Base-by-base conservation (phyloP, 441 rosid genomes). In the Erodium texanum region DNA sequence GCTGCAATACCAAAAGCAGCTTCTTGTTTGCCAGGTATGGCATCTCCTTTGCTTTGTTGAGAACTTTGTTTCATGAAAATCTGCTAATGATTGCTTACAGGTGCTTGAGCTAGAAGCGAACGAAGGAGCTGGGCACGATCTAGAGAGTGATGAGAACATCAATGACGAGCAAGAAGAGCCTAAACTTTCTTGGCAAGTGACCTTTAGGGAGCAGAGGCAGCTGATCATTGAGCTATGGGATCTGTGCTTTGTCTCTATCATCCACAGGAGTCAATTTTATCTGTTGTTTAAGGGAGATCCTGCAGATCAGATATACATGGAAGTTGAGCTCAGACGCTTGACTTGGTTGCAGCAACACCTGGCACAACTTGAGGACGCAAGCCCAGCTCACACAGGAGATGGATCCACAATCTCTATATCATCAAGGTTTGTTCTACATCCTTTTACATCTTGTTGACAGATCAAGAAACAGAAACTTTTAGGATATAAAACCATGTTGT, bases 281-380 rank as follows among this genome's bases (percentile, higher is more conserved):
- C 78, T 95, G 67, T 80, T 95, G 64, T 95, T 95, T 76, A 95
- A 81, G 71, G 99, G 99, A 10, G 98, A 95, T 69, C 87, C 89
- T 67, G 95, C 98, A 23, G 99, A 95, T 79, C 96, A 95, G 77
- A 95, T 95, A 76, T 92, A 95, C 81, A 85, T 95, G 92, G 98
- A 95, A 79, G 98, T 95, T 58, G 99, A 95, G 88, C 95, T 95
- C 43, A 81, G 99, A 80, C 91, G 99, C 65, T 74, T 95, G 73
- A 92, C 85, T 62, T 95, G 99, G 99, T 74, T 95, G 84, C 97
- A 90, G 78, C 82, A 92, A 73, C 99, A 92, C 80, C 83, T 95
- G 68, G 72, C 97, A 41, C 95, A 92, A 76, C 86, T 82, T 61
- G 99, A 94, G 69, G 82, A 85, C 80, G 89, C 96, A 68, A 92